Conservation (phyloP, 805 yeast species). For the Nakazawaea peltata region DNA sequence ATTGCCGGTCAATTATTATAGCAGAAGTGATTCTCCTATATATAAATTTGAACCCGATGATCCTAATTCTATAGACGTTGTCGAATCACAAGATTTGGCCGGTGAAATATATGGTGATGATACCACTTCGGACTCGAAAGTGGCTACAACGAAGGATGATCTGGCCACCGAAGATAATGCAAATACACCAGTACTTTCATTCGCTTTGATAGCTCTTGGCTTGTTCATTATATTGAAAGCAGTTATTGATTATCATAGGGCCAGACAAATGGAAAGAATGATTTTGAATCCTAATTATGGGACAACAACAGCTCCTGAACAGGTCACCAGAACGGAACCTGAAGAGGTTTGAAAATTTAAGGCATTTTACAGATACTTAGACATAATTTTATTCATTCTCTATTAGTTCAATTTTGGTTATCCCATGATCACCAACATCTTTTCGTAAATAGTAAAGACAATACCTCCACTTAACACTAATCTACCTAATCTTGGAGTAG, state of each 20-base stretch:
- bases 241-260: constrained; percentile 61
- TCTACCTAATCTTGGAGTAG: constrained; percentile 93
- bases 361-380: too few relatives aligned
- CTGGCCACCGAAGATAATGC: constrained; percentile 21
- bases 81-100: constrained; percentile 16
- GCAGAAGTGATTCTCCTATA: constrained; percentile 15
- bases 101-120: constrained; percentile 15
- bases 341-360: constrained; percentile 4
- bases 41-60: constrained; percentile 43
- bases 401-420: too few relatives aligned
- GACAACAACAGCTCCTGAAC: neutral
- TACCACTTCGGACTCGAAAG: constrained; percentile 9
- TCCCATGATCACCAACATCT: constrained; percentile 58
- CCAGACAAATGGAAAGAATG: constrained; percentile 66
- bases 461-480: constrained; percentile 92
- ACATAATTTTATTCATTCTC: neutral
- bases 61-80: constrained; percentile 50
- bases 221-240: constrained; percentile 57
- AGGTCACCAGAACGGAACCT: constrained; percentile 3
- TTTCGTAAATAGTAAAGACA: constrained; percentile 93
- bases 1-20: constrained; percentile 34
- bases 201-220: constrained; percentile 62
- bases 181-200: constrained; percentile 47
- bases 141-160: neutral
- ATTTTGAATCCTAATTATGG: constrained; percentile 35